Conservation (phyloP, 129 eudicot genomes). For the Ambrosia artemisiifolia region DNA sequence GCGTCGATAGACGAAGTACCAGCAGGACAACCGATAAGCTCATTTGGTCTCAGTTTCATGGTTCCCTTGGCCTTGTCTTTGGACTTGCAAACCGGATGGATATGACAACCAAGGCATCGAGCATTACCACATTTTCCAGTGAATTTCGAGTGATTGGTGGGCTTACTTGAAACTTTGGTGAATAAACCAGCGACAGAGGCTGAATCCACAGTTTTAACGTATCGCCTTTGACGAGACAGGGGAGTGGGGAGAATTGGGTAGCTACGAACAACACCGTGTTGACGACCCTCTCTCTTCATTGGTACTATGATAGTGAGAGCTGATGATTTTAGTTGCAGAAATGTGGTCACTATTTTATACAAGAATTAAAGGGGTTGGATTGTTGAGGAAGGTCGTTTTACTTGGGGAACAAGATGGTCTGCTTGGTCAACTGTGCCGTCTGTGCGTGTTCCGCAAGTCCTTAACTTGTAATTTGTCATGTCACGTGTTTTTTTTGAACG, state of each 20-base stretch:
- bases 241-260: conserved; percentile 26
- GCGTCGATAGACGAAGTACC: conserved; percentile 35
- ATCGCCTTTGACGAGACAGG: conserved; percentile 9
- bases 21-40: conserved; percentile 1
- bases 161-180: conserved; percentile 49
- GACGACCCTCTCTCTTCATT: conserved; percentile 55
- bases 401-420: conserved; percentile 35
- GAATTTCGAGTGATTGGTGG: conserved; percentile 78
- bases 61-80: conserved; percentile 61
- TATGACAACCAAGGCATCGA: conserved; percentile 51
- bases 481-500: no score
- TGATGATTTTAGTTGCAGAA: background rate
- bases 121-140: conserved; percentile 57
- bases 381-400: conserved; percentile 1
- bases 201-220: conserved; percentile 31
- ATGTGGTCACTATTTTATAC: conserved; percentile 11
- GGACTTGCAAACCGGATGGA: conserved; percentile 58
- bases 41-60: conserved; percentile 34
- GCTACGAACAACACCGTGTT: conserved; percentile 45
- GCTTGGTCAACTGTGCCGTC: conserved; percentile 29
- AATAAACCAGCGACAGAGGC: conserved; percentile 55
- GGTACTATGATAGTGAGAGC: conserved; percentile 4
- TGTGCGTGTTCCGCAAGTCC: conserved; percentile 24
- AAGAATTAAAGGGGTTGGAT: conserved; percentile 1
- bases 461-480: background rate